Base-by-base conservation (phyloP, 1,284 basidiomycete species). In the Austroboletus niveus region DNA sequence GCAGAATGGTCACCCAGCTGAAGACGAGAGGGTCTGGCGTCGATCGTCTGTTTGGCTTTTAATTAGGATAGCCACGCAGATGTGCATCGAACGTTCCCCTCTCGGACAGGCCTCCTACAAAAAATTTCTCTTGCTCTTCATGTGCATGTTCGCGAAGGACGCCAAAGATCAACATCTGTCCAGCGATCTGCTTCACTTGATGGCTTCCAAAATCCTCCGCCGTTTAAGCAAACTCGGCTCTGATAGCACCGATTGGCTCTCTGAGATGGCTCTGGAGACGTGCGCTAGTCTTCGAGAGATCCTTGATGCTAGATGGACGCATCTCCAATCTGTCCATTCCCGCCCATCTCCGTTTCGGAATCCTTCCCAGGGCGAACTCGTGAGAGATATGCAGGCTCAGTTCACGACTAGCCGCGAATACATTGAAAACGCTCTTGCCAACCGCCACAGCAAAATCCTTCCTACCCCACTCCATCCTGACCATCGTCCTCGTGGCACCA, bases 401-500 rank as follows among this genome's bases (percentile, higher is more conserved):
- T 11, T 41, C 12, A 22, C 7, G 22, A 8, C 5, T 12, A 27
- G 40, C 11, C 24, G 12, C 8, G 24, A 41, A 27, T 15, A 27
- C 40, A 41, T 41, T 27, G 5, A 6, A 4, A 17, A 55, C 20
- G 47, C 56, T 14, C 22, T 65, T 27, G 32, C 30, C 2, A 49
- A 48, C 8, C 39, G 30, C 34, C 0, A 24, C 14, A 15, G 27
- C n/a, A 8, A 34, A 10, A 8, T 24, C 12, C 8, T 30, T 6
- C 5, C 22, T 41, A 8, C 47, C 10, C 3, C 24, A 9, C 66
- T 64, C 59, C 17, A 48, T 4, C 54, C 45, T 7, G 15, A 22
- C 3, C 24, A 35, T 41, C 42, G 14, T 27, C 24, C 22, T 5
- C 22, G 12, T 5, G 40, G 40, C 24, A 41, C 40, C 8, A 41